Percentiles rank a stretch among this genome's conserved stretches.
Conservation (phyloP, 345 rosid species). For the Anastatica hierochuntica region DNA sequence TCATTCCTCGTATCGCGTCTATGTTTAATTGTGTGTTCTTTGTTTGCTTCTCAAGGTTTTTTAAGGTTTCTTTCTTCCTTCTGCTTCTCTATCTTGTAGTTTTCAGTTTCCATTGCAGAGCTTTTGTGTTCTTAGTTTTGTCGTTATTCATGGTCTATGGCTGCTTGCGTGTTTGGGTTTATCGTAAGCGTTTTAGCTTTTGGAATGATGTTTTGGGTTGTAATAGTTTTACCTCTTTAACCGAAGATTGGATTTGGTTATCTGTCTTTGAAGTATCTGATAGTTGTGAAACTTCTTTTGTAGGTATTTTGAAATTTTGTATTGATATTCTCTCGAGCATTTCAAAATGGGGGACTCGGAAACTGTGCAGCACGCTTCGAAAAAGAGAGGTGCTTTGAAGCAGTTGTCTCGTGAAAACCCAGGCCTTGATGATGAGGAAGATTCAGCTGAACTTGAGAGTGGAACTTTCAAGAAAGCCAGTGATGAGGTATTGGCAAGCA, state of each 20-base stretch:
- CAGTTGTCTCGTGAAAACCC: conserved; percentile 78
- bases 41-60: background rate
- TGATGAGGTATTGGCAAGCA: conserved; percentile 61
- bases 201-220: too few species aligned
- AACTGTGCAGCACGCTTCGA: conserved; percentile 49
- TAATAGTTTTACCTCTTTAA: background rate
- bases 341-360: conserved; percentile 74
- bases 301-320: background rate
- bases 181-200: background rate
- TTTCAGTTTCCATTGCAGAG: background rate
- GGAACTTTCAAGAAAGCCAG: conserved; percentile 86
- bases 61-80: background rate
- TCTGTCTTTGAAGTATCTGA: background rate
- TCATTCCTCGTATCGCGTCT: too few species aligned
- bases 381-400: conserved; percentile 90
- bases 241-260: background rate
- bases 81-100: background rate
- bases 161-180: background rate
- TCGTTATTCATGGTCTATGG: background rate
- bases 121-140: background rate
- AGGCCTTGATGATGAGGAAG: conserved; percentile 82
- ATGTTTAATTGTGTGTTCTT: too few species aligned
- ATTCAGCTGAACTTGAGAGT: conserved; percentile 42
- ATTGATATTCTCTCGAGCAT: background rate
- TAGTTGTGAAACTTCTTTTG: background rate